Evolutionary conservation across 2,329 filamentous ascomycete species (phyloP).

Genomic region (Pestalotiopsis fici): DNA sequence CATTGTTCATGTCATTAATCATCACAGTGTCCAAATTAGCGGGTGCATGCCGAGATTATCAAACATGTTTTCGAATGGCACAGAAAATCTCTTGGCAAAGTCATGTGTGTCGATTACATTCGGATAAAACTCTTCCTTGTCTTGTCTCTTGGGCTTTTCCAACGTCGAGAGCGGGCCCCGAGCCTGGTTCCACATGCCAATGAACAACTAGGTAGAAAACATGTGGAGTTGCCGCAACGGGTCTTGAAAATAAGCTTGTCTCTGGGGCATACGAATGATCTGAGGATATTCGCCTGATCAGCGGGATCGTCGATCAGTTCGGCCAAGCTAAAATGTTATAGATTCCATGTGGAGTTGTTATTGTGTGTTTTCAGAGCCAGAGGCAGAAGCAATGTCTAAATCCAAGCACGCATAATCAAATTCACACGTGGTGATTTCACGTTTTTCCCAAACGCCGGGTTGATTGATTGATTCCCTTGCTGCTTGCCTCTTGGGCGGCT

Average conservation of each 20-base stretch:
- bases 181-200: background rate
- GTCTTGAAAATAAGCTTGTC: background rate
- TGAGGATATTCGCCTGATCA: background rate
- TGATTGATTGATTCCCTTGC: background rate
- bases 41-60: no score
- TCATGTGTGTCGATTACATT: no score
- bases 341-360: background rate
- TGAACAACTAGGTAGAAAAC: background rate
- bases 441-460: background rate
- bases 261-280: background rate
- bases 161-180: background rate
- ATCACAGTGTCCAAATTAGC: no score
- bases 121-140: no score
- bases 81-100: no score
- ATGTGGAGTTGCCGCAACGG: background rate
- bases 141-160: no score
- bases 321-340: background rate
- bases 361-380: background rate
- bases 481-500: background rate
- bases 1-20: no score
- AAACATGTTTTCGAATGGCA: no score
- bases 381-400: background rate
- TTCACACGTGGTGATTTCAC: background rate
- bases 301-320: conserved; percentile 1
- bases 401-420: background rate